Evolutionary conservation across 805 yeast genomes (phyloP), one percentile per base, ranked within the genome.

Genomic region (Barnettozyma vustinii): DNA sequence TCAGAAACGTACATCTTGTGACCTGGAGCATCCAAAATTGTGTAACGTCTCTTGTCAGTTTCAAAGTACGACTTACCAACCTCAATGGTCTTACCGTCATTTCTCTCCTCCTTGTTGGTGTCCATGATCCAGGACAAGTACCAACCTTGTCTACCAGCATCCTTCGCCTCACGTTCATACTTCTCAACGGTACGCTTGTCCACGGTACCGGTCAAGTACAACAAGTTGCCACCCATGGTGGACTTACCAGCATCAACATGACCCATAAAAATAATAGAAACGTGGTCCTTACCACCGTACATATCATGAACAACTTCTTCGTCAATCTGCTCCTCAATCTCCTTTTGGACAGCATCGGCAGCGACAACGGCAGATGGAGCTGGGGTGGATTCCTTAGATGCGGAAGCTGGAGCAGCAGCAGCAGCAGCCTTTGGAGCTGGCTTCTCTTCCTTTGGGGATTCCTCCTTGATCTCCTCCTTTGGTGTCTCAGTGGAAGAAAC

Each of bases 111-210:
- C 72, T 89, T 91, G 75, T 95, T 94, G 60, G 97, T 92, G 70
- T 94, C 99, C 97, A 94, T 91, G 60, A 94, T 95, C 99, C 99
- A 94, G 9, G 98, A 91, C 60, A 94, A 75, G 69, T 94, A 94
- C 99, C 99, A 94, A 70, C 97, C 97, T 75, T 94, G 99, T 76
- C 98, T 87, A 69, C 99, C 98, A 42, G 98, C 98, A 61, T 94
- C 99, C 70, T 90, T 90, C 52, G 99, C 99, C 72, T 94, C 99
- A 69, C 91, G 82, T 75, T 94, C 98, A 67, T 92, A 92, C 70
- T 94, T 94, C 60, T 94, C 99, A 57, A 94, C 94, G 19, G 97
- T 92, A 75, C 99, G 87, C 77, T 94, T 94, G 71, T 94, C 99
- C 52, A 94, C 99, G 43, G 97, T 88, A 53, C 98, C 98, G 20